Conservation (phyloP, 1,284 basidiomycete species). For the Cutaneotrichosporon daszewskae region DNA sequence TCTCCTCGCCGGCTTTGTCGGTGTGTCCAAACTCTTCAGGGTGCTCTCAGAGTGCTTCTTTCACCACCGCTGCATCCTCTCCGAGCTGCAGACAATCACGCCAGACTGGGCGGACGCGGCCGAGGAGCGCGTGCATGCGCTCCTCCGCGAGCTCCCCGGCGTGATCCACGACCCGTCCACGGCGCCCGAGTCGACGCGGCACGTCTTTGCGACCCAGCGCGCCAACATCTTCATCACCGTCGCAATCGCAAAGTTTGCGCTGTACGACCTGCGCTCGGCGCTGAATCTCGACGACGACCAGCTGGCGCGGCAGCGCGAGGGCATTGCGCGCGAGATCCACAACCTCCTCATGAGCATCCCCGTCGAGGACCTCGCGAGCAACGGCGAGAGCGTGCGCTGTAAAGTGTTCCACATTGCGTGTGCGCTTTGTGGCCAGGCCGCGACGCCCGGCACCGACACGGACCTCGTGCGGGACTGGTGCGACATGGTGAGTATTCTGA, state of each 20-base stretch:
- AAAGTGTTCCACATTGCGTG: slow-evolving; percentile 47
- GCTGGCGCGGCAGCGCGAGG: slow-evolving; percentile 38
- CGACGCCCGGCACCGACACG: slow-evolving; percentile 30
- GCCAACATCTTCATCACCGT: slow-evolving; percentile 45
- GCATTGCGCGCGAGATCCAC: slow-evolving; percentile 44
- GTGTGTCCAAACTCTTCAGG: slow-evolving; percentile 38
- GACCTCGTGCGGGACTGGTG: slow-evolving; percentile 47
- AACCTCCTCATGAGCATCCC: slow-evolving; percentile 42
- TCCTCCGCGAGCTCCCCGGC: slow-evolving; percentile 31
- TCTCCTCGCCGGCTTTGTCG: slow-evolving; percentile 44
- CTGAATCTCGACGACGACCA: slow-evolving; percentile 33
- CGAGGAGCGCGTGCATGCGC: slow-evolving; percentile 34
- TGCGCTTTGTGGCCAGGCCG: slow-evolving; percentile 36
- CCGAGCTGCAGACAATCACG: slow-evolving; percentile 19
- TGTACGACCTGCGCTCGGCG: slow-evolving; percentile 39
- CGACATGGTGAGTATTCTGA: slow-evolving; percentile 39
- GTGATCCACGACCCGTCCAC: slow-evolving; percentile 30
- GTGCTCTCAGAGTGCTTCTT: slow-evolving; percentile 46
- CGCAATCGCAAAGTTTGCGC: slow-evolving; percentile 45
- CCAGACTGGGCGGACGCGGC: slow-evolving; percentile 26
- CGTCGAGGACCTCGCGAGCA: slow-evolving; percentile 45
- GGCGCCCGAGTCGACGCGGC: slow-evolving; percentile 21
- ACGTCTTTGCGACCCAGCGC: slow-evolving; percentile 41
- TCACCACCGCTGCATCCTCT: slow-evolving; percentile 37
- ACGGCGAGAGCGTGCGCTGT: slow-evolving; percentile 45